Percentiles rank a stretch among this genome's conserved stretches.
Conservation (phyloP, 345 rosid species). For the Alliaria petiolata region DNA sequence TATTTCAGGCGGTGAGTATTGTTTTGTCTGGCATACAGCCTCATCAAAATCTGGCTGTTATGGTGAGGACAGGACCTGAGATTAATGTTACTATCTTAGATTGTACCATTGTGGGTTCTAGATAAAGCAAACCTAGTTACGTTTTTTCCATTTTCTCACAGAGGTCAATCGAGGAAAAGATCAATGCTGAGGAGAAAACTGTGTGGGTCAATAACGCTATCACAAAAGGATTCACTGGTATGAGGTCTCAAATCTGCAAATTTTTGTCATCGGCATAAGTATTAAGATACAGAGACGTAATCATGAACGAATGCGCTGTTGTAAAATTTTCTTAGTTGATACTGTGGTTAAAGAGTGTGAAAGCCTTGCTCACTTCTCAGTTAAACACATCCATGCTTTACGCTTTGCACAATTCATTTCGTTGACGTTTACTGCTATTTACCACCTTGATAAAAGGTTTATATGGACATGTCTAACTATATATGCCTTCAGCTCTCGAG, state of each 20-base stretch:
- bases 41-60: conserved; percentile 56
- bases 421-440: too few relatives aligned
- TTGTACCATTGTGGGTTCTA: background rate
- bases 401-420: background rate
- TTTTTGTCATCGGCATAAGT: too few relatives aligned
- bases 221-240: conserved; percentile 74
- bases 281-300: background rate
- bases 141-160: conserved; percentile 13
- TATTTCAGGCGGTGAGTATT: conserved; percentile 59
- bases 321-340: background rate
- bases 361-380: background rate
- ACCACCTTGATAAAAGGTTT: background rate
- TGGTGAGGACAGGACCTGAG: conserved; percentile 45
- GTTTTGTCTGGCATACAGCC: conserved; percentile 85
- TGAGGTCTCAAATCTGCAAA: background rate
- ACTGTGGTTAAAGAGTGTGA: background rate
- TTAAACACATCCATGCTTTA: background rate
- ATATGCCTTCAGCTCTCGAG: conserved; percentile 59
- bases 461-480: background rate
- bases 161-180: conserved; percentile 60
- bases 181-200: conserved; percentile 41
- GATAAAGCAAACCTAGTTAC: background rate
- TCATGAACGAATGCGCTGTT: background rate
- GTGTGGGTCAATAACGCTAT: conserved; percentile 53
- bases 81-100: background rate